Evolutionary conservation across 2,329 filamentous ascomycete genomes (phyloP).

Genomic region (Colletotrichum tamarilloi): DNA sequence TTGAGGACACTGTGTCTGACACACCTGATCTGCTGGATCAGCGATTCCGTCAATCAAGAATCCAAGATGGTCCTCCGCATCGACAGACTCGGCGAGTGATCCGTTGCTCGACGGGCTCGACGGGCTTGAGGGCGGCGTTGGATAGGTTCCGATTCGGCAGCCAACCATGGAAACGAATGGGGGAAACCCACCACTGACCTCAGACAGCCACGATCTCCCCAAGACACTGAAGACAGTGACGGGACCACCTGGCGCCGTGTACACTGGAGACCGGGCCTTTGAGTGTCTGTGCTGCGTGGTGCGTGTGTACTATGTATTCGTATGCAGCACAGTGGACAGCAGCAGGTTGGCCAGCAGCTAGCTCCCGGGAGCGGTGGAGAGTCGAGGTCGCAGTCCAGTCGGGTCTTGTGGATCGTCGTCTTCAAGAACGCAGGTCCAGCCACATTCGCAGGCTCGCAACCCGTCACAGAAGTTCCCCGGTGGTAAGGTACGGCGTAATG

Average conservation of each 20-base stretch:
- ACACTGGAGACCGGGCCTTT: background rate
- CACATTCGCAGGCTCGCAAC: background rate
- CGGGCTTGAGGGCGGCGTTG: background rate
- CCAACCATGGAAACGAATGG: background rate
- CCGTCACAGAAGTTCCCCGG: background rate
- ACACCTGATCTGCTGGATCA: constrained; percentile 15
- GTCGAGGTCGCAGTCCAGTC: background rate
- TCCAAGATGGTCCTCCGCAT: background rate
- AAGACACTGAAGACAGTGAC: background rate
- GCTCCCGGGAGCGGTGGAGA: background rate
- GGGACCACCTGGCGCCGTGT: too few species aligned
- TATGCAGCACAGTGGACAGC: background rate
- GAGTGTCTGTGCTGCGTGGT: background rate
- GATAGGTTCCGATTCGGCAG: constrained; percentile 18
- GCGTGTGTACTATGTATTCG: background rate
- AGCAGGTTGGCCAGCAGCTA: background rate
- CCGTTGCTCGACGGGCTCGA: constrained; percentile 8
- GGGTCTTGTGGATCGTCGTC: constrained; percentile 3
- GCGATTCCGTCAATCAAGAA: constrained; percentile 14
- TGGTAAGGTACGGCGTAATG: background rate
- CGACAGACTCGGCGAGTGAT: constrained; percentile 20
- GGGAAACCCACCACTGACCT: constrained; percentile 3
- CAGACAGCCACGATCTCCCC: background rate
- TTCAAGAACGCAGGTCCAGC: background rate
- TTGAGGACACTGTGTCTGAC: constrained; percentile 22